These are phyloP conservation scores for Glycine soja DNA, from an alignment of 306 rosid species.

Conservation along the genomic window DNA sequence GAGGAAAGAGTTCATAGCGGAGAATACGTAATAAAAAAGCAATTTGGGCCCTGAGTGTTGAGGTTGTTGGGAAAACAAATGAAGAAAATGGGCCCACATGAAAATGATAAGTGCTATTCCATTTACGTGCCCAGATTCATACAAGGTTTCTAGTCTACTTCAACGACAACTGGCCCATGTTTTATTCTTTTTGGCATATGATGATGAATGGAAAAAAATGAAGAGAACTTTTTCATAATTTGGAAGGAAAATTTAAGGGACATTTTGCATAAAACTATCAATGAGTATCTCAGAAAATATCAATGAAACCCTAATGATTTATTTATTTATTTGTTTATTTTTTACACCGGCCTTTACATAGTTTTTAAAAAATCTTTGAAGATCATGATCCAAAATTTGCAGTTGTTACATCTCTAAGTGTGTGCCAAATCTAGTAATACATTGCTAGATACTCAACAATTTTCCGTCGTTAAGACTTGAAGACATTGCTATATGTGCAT, in stretches of 20 bases:
- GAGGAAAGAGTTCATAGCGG: background rate
- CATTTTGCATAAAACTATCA: background rate
- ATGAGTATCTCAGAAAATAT: background rate
- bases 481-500: background rate
- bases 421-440: no score
- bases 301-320: background rate
- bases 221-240: background rate
- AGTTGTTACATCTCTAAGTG: no score
- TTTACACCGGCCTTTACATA: no score
- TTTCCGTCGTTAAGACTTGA: background rate
- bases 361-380: background rate
- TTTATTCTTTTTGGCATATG: background rate
- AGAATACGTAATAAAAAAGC: background rate
- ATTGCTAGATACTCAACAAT: background rate
- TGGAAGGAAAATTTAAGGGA: background rate
- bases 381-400: background rate
- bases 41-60: conserved; percentile 12
- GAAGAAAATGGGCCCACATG: conserved; percentile 47
- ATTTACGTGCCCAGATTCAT: conserved; percentile 59
- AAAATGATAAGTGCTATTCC: conserved; percentile 36
- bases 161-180: conserved; percentile 1
- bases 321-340: no score
- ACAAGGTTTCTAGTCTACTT: conserved; percentile 46
- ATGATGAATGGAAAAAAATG: background rate
- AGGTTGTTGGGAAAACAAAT: background rate